These are phyloP conservation scores for Avena sativa DNA, from an alignment of 176 grass and related monocot species.

Conservation along the genomic window DNA sequence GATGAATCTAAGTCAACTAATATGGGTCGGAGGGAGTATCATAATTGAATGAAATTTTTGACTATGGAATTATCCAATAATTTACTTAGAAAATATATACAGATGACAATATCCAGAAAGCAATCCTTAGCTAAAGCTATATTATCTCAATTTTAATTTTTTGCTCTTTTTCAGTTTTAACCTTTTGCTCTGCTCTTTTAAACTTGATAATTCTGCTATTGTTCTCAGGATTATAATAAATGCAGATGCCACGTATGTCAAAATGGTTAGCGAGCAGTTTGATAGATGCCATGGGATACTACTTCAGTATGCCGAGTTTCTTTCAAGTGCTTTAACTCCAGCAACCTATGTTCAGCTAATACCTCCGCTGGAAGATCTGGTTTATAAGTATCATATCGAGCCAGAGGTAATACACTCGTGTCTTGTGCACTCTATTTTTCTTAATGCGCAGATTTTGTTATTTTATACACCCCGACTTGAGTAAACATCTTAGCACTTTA, in stretches of 20 bases:
- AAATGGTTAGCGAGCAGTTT: constrained; percentile 99
- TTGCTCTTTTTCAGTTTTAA: constrained; percentile 28
- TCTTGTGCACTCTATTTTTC: not conserved
- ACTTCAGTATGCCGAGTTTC: constrained; percentile 98
- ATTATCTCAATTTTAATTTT: constrained; percentile 36
- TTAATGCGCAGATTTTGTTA: constrained; percentile 23
- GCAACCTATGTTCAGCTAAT: constrained; percentile 76
- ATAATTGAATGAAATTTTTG: not conserved
- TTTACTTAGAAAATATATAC: not conserved
- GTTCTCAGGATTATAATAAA: constrained; percentile 86
- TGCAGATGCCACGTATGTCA: constrained; percentile 92
- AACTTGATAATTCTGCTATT: constrained; percentile 37
- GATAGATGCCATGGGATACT: constrained; percentile 97
- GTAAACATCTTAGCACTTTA: constrained; percentile 35
- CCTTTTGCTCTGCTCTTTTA: constrained; percentile 29
- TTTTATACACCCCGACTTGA: constrained; percentile 18
- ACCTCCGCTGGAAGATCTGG: constrained; percentile 83
- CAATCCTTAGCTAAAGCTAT: not conserved
- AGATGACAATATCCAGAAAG: not conserved
- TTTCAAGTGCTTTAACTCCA: constrained; percentile 81
- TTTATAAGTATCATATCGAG: constrained; percentile 93
- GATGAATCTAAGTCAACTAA: no score
- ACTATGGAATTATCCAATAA: not conserved
- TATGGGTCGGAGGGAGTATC: not conserved
- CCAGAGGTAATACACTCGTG: constrained; percentile 76